Conservation (phyloP, 2,329 filamentous ascomycete genomes). For the Trichoderma sp. region DNA sequence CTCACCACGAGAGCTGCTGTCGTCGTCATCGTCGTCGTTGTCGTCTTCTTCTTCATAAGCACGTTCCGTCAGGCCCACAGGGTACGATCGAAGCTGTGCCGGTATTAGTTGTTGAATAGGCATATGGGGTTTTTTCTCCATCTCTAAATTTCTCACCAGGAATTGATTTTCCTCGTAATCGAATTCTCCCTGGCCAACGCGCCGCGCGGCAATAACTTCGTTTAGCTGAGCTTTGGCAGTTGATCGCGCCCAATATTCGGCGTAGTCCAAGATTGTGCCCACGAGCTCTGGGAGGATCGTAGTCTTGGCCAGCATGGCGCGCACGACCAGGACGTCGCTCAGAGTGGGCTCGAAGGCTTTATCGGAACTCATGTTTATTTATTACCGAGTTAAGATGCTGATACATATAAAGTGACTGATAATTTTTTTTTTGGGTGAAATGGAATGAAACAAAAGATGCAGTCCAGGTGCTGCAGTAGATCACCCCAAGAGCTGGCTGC, state of each 20-base stretch:
- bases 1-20: not conserved
- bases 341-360: conserved; percentile 44
- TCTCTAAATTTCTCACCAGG: not conserved
- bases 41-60: not conserved
- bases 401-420: not conserved
- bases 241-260: conserved; percentile 65
- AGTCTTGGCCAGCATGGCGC: conserved; percentile 50
- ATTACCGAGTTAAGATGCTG: not conserved
- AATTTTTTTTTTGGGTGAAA: not conserved
- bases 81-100: conserved; percentile 22
- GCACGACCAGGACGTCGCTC: conserved; percentile 55
- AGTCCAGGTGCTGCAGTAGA: too few relatives aligned
- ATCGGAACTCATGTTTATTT: not conserved
- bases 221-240: conserved; percentile 39
- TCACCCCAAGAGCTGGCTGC: not conserved
- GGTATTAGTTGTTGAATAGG: not conserved
- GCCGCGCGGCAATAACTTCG: not conserved
- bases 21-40: too few relatives aligned
- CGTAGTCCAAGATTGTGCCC: conserved; percentile 59
- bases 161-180: conserved; percentile 3
- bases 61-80: conserved; percentile 14
- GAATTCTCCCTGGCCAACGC: not conserved
- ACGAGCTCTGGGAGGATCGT: conserved; percentile 59
- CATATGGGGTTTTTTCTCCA: not conserved
- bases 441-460: not conserved